Conservation (phyloP, 2,329 filamentous ascomycete species). For the Fonsecaea monophora region DNA sequence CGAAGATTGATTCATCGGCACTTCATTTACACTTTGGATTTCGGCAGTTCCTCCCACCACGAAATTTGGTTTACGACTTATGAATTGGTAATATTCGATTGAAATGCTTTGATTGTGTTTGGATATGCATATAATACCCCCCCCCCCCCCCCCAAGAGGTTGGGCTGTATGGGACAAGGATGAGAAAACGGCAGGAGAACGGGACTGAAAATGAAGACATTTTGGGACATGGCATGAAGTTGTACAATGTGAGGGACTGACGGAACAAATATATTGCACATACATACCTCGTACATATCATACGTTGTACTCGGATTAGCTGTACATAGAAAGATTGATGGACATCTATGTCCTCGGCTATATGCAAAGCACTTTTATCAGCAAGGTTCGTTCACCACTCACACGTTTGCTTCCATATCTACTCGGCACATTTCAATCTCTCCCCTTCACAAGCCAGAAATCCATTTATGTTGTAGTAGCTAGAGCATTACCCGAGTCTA, state of each 20-base stretch:
- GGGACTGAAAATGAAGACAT: neutral
- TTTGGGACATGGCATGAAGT: neutral
- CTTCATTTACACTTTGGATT: neutral
- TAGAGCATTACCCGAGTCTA: neutral
- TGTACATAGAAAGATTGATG: neutral
- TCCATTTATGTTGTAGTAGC: neutral
- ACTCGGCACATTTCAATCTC: neutral
- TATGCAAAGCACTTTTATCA: no score
- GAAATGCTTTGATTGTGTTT: neutral
- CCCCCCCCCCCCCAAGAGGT: neutral
- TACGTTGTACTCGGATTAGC: neutral
- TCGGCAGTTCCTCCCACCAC: neutral
- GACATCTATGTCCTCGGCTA: neutral
- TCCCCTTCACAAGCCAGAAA: neutral
- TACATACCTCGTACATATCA: no score
- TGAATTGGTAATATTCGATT: conserved; percentile 1
- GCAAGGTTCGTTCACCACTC: no score
- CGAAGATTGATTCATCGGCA: neutral
- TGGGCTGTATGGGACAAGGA: neutral
- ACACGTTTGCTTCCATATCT: no score
- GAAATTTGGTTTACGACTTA: neutral
- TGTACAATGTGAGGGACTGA: neutral
- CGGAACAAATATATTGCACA: neutral
- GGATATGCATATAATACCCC: neutral
- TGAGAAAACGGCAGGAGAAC: neutral